A percentile compares a stretch with the other conserved stretches of the same genome.
Evolutionary conservation across 176 grass and related monocot genomes (phyloP).

Genomic region (Oryza brachyantha): DNA sequence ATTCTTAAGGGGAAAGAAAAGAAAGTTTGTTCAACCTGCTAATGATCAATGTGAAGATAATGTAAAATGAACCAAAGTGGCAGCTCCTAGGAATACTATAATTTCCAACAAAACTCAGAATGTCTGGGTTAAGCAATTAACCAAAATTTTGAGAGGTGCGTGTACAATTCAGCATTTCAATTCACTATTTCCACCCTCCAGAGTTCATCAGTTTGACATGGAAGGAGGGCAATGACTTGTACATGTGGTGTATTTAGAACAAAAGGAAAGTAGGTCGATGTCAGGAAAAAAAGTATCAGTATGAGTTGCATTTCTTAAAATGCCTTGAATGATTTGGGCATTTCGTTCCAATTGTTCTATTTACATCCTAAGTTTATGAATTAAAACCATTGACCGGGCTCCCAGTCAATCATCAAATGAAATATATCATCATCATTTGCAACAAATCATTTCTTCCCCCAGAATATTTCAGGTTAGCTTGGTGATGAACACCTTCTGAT

Average conservation of each 20-base stretch:
- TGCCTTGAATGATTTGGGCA: not conserved
- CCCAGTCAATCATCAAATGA: not conserved
- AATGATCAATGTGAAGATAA: not conserved
- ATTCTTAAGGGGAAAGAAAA: not conserved
- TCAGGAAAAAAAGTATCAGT: not conserved
- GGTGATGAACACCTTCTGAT: not conserved
- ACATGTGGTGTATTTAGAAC: not conserved
- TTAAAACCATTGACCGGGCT: not conserved
- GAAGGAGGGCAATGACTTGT: not conserved
- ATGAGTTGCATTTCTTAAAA: not conserved
- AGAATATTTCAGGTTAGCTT: not conserved
- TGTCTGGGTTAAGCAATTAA: not conserved
- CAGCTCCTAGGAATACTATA: not conserved
- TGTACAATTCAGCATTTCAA: not conserved
- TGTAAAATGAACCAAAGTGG: not conserved
- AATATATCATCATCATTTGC: not conserved
- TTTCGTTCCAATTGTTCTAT: not conserved
- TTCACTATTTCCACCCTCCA: not conserved
- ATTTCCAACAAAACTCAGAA: not conserved
- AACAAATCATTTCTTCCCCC: not conserved
- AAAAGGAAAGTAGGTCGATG: not conserved
- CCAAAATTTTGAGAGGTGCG: not conserved
- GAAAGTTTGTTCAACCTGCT: constrained; percentile 24
- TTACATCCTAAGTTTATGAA: not conserved
- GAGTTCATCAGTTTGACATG: not conserved